phyloP scores from a whole-genome alignment of 805 yeast genomes.

The Lipomyces lipofer region DNA sequence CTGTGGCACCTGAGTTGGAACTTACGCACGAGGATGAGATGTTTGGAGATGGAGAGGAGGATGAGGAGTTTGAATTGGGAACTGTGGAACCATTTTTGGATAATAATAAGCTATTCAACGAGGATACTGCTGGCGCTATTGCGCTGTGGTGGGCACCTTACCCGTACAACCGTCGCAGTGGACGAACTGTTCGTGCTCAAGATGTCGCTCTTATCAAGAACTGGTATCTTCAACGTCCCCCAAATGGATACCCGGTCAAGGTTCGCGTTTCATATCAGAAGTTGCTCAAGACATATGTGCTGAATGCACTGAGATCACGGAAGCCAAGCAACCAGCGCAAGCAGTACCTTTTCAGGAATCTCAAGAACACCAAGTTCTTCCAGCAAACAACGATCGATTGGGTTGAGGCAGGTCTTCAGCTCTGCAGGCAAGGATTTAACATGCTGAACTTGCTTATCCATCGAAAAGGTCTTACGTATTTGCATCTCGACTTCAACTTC shows the following conservation, averaged over 20 bases:
- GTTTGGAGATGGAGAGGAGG: slow-evolving; percentile 38
- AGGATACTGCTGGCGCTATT: slow-evolving; percentile 54
- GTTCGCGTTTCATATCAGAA: slow-evolving; percentile 87
- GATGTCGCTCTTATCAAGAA: slow-evolving; percentile 82
- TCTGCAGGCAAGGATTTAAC: slow-evolving; percentile 89
- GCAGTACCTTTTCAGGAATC: slow-evolving; percentile 59
- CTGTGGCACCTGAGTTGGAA: slow-evolving; percentile 31
- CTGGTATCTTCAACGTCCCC: slow-evolving; percentile 76
- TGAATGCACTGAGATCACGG: slow-evolving; percentile 63
- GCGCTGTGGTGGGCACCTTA: slow-evolving; percentile 76
- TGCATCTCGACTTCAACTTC: slow-evolving; percentile 93
- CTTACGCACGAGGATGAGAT: slow-evolving; percentile 34
- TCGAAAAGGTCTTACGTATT: slow-evolving; percentile 82
- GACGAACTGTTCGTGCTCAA: slow-evolving; percentile 74
- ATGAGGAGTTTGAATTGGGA: slow-evolving; percentile 45
- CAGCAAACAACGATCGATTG: slow-evolving; percentile 92
- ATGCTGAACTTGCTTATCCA: slow-evolving; percentile 90
- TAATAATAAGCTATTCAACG: slow-evolving; percentile 48
- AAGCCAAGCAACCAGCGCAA: slow-evolving; percentile 50
- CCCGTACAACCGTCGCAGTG: slow-evolving; percentile 79
- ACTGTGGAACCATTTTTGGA: slow-evolving; percentile 55
- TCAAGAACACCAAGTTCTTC: slow-evolving; percentile 81
- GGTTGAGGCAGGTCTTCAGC: slow-evolving; percentile 97
- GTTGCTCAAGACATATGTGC: slow-evolving; percentile 71
- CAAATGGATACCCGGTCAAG: slow-evolving; percentile 62